Evolutionary conservation across 1,139 yeast genomes (phyloP), one percentile per base, ranked within the genome.

Genomic region (Kodamaea ohmeri): DNA sequence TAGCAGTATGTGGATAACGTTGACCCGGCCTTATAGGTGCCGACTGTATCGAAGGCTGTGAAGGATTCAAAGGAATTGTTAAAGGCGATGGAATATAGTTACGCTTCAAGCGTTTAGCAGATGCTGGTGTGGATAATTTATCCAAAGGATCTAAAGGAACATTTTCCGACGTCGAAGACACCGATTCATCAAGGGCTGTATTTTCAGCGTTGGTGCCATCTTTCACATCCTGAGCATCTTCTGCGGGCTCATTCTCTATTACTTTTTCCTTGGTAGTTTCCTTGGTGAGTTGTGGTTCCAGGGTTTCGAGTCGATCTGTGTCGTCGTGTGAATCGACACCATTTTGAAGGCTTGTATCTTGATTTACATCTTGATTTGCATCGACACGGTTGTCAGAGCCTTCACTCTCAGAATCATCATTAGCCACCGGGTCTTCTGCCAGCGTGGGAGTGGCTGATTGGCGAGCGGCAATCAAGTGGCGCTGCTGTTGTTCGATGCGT

Each of bases 401-500:
- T 4, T 31, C 34, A 13, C 26, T 31, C n/a, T 31, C 25, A n/a
- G 20, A 13, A 2, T 15, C 39, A 14, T 19, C 17, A 12, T 25
- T 32, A 11, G 7, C 27, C 22, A 12, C 21, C 18, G 6, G 30
- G 12, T 18, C 30, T 18, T 24, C 25, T 26, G 9, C 42, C 28
- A 19, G 39, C 25, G 24, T 37, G 32, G 11, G 41, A 8, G 39
- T 34, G 20, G 40, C 44, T 2, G 44, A 40, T 28, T 40, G 58
- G 42, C 75, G 59, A 4, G 71, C 58, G 2, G 76, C 76, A 25
- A 76, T 75, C 34, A 75, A 55, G 34, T 60, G 58, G 30, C 66
- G 63, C 49, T 76, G 80, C 45, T 75, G 78, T 37, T 63, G 65
- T 43, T 73, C 71, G 16, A 76, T 75, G 34, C 62, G 52, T 46